Evolutionary conservation across 768 basidiomycete species (phyloP).

Genomic region (Tylopilus rubrobrunneus): DNA sequence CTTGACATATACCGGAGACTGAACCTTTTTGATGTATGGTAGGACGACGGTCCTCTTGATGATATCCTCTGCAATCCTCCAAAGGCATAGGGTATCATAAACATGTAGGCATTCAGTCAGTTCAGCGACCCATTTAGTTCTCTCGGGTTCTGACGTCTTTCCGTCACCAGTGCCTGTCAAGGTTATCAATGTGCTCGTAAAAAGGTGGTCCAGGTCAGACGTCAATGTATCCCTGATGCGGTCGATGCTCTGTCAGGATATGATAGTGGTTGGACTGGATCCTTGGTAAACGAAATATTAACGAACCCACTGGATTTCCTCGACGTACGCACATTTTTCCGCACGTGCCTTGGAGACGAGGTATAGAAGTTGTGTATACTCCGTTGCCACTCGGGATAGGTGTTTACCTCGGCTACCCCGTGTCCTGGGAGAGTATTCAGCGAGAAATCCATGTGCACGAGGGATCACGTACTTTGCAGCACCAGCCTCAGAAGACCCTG

Average conservation of each 20-base stretch:
- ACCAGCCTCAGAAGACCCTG: constrained; percentile 24
- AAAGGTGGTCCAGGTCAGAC: constrained; percentile 81
- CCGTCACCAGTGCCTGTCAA: constrained; percentile 47
- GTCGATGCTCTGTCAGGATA: constrained; percentile 64
- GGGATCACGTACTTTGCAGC: constrained; percentile 33
- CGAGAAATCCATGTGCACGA: background rate
- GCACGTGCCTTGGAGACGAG: constrained; percentile 76
- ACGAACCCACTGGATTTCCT: constrained; percentile 82
- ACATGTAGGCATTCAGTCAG: constrained; percentile 75
- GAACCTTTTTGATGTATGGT: constrained; percentile 73
- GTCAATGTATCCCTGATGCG: constrained; percentile 81
- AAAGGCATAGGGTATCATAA: constrained; percentile 76
- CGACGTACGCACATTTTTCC: constrained; percentile 76
- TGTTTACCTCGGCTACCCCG: constrained; percentile 73
- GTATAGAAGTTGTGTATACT: constrained; percentile 91
- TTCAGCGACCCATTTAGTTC: constrained; percentile 58
- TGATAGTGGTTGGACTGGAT: constrained; percentile 7
- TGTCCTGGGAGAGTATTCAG: constrained; percentile 37
- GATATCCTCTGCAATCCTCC: constrained; percentile 88
- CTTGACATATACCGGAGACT: constrained; percentile 6
- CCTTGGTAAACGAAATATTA: constrained; percentile 13
- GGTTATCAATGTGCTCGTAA: constrained; percentile 55
- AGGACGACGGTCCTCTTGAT: constrained; percentile 68
- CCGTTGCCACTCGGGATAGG: constrained; percentile 77
- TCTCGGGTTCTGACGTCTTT: constrained; percentile 60